Conservation (phyloP, 192 early-diverging fungal genomes). For the Geranomyces variabilis region DNA sequence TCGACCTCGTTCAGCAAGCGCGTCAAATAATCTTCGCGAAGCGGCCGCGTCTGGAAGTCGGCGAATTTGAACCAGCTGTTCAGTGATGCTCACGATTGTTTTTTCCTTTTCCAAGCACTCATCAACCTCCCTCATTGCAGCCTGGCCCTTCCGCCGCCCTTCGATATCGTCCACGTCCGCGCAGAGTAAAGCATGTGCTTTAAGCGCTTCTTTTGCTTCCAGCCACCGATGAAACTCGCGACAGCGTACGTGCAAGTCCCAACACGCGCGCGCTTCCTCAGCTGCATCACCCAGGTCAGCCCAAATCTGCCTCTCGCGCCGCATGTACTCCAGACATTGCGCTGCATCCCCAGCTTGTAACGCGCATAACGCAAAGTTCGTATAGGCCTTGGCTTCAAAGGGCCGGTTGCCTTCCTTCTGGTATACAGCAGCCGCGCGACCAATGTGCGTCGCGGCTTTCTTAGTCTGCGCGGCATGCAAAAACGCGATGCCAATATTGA, state of each 20-base stretch:
- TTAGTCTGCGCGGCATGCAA: neutral
- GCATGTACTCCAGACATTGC: slow-evolving; percentile 1
- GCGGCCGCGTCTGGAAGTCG: neutral
- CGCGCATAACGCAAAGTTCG: slow-evolving; percentile 9
- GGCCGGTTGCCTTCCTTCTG: slow-evolving; percentile 3
- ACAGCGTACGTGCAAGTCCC: neutral
- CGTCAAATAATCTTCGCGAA: slow-evolving; percentile 15
- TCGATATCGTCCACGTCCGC: slow-evolving; percentile 20
- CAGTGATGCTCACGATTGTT: neutral
- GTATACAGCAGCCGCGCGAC: slow-evolving; percentile 3
- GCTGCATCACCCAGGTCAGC: slow-evolving; percentile 22
- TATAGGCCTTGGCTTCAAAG: slow-evolving; percentile 26
- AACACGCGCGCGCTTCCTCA: slow-evolving; percentile 7
- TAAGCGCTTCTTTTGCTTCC: neutral
- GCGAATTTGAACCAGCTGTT: neutral
- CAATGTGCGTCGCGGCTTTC: slow-evolving; percentile 11
- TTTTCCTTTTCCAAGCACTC: slow-evolving; percentile 22
- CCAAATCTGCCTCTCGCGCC: slow-evolving; percentile 15
- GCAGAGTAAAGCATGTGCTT: slow-evolving; percentile 9
- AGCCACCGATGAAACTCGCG: neutral
- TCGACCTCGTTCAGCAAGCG: slow-evolving; percentile 19
- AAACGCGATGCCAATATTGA: slow-evolving; percentile 35
- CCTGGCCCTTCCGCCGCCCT: neutral
- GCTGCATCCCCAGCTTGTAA: neutral
- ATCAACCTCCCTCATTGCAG: slow-evolving; percentile 16